Percentiles rank a stretch among this genome's conserved stretches.
Evolutionary conservation across 176 grass and related monocot genomes (phyloP).

Genomic region (Oryza punctata): DNA sequence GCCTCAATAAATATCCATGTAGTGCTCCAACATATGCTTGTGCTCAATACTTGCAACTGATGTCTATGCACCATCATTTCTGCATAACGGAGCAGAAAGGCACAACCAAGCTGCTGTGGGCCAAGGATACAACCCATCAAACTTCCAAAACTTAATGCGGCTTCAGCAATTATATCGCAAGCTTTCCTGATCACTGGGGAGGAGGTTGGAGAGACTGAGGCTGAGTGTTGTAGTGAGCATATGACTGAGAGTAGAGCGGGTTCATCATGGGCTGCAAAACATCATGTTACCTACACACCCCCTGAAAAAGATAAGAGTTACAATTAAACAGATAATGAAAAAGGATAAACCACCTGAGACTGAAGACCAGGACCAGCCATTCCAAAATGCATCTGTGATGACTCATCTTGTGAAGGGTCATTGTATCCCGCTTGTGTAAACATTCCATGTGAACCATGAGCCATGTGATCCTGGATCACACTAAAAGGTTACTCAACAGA

Average conservation of each 20-base stretch:
- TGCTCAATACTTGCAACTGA: slow-evolving; percentile 41
- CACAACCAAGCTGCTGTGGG: slow-evolving; percentile 64
- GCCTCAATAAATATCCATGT: slow-evolving; percentile 36
- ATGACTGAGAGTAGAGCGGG: slow-evolving; percentile 86
- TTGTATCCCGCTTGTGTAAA: slow-evolving; percentile 93
- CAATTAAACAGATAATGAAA: background rate
- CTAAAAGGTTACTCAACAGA: slow-evolving; percentile 14
- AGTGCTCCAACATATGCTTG: slow-evolving; percentile 42
- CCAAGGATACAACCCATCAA: slow-evolving; percentile 63
- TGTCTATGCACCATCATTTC: slow-evolving; percentile 37
- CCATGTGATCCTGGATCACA: slow-evolving; percentile 84
- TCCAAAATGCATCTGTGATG: slow-evolving; percentile 86
- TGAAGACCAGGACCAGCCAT: slow-evolving; percentile 70
- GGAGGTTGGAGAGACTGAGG: slow-evolving; percentile 83
- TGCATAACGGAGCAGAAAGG: slow-evolving; percentile 40
- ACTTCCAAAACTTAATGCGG: slow-evolving; percentile 54
- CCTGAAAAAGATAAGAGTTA: background rate
- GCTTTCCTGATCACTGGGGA: slow-evolving; percentile 63
- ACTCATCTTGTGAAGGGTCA: slow-evolving; percentile 89
- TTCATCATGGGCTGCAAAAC: slow-evolving; percentile 86
- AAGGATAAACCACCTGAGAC: slow-evolving; percentile 69
- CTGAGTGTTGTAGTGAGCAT: slow-evolving; percentile 88
- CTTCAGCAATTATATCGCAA: slow-evolving; percentile 60
- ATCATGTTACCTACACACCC: slow-evolving; percentile 7
- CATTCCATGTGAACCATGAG: slow-evolving; percentile 87